Conservation (phyloP, 208 protist species). For the Leishmania major region DNA sequence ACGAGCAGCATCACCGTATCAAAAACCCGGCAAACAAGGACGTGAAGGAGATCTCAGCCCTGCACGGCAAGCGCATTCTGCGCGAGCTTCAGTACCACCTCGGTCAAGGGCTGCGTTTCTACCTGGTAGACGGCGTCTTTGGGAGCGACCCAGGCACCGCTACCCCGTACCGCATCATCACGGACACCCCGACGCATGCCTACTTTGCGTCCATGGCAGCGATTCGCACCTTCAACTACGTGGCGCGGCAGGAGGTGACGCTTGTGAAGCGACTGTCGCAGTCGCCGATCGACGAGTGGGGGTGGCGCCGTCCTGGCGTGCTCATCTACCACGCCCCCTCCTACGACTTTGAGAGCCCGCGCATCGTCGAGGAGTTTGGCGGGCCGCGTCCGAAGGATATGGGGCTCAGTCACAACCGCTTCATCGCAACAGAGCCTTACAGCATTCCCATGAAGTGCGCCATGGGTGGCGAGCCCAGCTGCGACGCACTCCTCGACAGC, state of each 20-base stretch:
- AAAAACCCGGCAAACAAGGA: slow-evolving; percentile 65
- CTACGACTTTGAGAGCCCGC: slow-evolving; percentile 85
- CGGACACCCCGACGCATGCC: slow-evolving; percentile 88
- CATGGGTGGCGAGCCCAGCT: slow-evolving; percentile 79
- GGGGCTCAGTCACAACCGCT: slow-evolving; percentile 63
- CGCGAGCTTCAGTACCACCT: slow-evolving; percentile 91
- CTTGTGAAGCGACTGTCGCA: slow-evolving; percentile 86
- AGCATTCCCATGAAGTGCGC: slow-evolving; percentile 91
- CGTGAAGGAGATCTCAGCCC: slow-evolving; percentile 55
- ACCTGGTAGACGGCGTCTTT: slow-evolving; percentile 87
- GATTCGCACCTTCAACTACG: slow-evolving; percentile 86
- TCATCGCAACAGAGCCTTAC: slow-evolving; percentile 88
- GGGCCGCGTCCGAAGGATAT: slow-evolving; percentile 87
- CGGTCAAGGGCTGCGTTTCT: slow-evolving; percentile 88
- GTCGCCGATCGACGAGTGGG: slow-evolving; percentile 90
- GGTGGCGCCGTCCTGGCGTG: slow-evolving; percentile 80
- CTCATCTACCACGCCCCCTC: slow-evolving; percentile 85
- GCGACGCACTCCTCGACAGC: slow-evolving; percentile 77
- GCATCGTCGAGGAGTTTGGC: slow-evolving; percentile 93
- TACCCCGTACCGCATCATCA: slow-evolving; percentile 90
- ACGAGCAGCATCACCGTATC: slow-evolving; percentile 80
- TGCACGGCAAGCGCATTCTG: slow-evolving; percentile 88
- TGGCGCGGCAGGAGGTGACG: slow-evolving; percentile 82
- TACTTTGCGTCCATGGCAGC: slow-evolving; percentile 85
- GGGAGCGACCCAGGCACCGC: slow-evolving; percentile 69